These are phyloP conservation scores for Beauveria rudraprayagi DNA, from an alignment of 2,329 filamentous ascomycete genomes.

Conservation along the genomic window DNA sequence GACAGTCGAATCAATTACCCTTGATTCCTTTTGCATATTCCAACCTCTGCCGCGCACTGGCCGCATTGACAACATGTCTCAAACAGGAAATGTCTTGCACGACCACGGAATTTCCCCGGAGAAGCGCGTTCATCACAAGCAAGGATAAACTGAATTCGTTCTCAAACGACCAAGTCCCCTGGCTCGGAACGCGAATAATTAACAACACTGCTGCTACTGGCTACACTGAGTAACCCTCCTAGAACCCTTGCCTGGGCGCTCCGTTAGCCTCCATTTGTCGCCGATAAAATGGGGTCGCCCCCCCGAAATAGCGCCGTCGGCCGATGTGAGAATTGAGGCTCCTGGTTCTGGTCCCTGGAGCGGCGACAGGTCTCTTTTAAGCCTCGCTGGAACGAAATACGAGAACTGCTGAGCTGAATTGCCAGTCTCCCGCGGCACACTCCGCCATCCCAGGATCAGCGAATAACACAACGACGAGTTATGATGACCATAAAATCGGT, in stretches of 20 bases:
- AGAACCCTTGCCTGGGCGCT: not conserved
- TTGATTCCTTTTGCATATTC: too few relatives aligned
- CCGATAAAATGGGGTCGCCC: not conserved
- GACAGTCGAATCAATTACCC: too few relatives aligned
- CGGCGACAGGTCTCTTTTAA: not conserved
- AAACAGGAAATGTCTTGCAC: slow-evolving; percentile 3
- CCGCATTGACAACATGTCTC: not conserved
- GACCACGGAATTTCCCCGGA: not conserved
- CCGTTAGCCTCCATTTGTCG: not conserved
- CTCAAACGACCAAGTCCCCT: not conserved
- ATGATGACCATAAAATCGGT: not conserved
- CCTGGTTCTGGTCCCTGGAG: not conserved
- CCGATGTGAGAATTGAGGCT: not conserved
- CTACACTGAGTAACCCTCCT: not conserved
- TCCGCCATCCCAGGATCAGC: not conserved
- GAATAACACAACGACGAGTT: not conserved
- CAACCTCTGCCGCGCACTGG: not conserved
- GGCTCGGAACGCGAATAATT: not conserved
- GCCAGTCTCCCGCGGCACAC: not conserved
- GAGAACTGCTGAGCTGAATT: not conserved
- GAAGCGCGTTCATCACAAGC: not conserved
- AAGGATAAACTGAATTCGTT: not conserved
- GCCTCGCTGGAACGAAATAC: not conserved
- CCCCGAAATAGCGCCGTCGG: not conserved
- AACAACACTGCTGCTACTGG: not conserved